Percentiles rank a stretch among this genome's conserved stretches.
phyloP scores from a whole-genome alignment of 1,284 basidiomycete species.

The Malassezia sympodialis region DNA sequence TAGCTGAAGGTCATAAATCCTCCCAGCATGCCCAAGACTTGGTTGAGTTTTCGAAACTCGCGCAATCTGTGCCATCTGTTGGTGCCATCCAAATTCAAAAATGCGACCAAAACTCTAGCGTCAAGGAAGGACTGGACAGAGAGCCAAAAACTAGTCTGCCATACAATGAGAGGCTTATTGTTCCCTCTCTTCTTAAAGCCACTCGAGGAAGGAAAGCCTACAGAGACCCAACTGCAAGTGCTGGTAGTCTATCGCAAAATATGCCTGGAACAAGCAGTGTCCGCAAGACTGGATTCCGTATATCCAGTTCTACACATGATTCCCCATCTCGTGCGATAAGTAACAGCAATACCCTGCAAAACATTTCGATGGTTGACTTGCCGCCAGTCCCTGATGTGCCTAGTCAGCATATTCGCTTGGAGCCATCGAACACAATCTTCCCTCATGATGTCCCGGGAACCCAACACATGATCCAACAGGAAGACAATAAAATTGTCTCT shows the following conservation, averaged over 20 bases:
- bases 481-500: conserved; percentile 4
- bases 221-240: not conserved
- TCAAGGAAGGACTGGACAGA: conserved; percentile 30
- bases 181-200: conserved; percentile 39
- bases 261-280: conserved; percentile 17
- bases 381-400: conserved; percentile 35
- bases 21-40: conserved; percentile 22
- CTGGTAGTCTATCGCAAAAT: not conserved
- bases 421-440: conserved; percentile 17
- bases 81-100: conserved; percentile 22
- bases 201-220: conserved; percentile 20
- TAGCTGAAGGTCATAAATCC: conserved; percentile 22
- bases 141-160: conserved; percentile 46
- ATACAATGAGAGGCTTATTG: conserved; percentile 42
- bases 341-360: not conserved
- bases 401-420: conserved; percentile 22
- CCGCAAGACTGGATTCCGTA: conserved; percentile 24
- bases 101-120: conserved; percentile 15
- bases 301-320: conserved; percentile 9
- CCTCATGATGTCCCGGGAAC: not conserved
- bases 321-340: not conserved
- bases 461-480: not conserved
- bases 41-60: conserved; percentile 10
- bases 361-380: conserved; percentile 22
- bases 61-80: not conserved